phyloP scores from a whole-genome alignment of 78 protist species.

The Polysphondylium violaceum region DNA sequence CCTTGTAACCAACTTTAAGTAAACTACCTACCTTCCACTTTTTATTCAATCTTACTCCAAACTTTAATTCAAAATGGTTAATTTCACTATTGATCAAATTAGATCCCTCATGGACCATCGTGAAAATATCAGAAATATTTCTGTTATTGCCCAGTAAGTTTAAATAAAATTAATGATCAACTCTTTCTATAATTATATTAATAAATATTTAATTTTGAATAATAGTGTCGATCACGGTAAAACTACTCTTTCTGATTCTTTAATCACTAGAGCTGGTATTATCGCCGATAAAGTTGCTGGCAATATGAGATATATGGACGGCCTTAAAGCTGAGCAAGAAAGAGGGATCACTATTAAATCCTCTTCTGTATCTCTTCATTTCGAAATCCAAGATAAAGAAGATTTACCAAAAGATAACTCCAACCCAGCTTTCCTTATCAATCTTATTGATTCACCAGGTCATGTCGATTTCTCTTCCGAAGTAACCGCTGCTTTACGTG shows the following conservation, averaged over 20 bases:
- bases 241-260: conserved; percentile 99
- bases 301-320: conserved; percentile 48
- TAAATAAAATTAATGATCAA: background rate
- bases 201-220: background rate
- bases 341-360: conserved; percentile 93
- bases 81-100: conserved; percentile 93
- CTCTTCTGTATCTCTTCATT: conserved; percentile 87
- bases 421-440: conserved; percentile 83
- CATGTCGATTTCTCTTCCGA: conserved; percentile 96
- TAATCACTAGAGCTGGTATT: conserved; percentile 98
- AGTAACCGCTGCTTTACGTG: conserved; percentile 95
- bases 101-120: conserved; percentile 91
- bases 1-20: no score
- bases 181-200: background rate
- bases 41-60: no score
- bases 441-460: conserved; percentile 97
- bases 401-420: conserved; percentile 3
- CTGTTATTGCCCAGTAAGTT: conserved; percentile 95
- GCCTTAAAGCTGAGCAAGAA: conserved; percentile 86
- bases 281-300: conserved; percentile 90
- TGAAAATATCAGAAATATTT: conserved; percentile 96
- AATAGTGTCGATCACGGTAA: conserved; percentile 96
- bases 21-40: no score
- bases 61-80: no score
- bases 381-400: conserved; percentile 30